Conservation (phyloP, 1,139 yeast species). For the Protomyces inouyei region DNA sequence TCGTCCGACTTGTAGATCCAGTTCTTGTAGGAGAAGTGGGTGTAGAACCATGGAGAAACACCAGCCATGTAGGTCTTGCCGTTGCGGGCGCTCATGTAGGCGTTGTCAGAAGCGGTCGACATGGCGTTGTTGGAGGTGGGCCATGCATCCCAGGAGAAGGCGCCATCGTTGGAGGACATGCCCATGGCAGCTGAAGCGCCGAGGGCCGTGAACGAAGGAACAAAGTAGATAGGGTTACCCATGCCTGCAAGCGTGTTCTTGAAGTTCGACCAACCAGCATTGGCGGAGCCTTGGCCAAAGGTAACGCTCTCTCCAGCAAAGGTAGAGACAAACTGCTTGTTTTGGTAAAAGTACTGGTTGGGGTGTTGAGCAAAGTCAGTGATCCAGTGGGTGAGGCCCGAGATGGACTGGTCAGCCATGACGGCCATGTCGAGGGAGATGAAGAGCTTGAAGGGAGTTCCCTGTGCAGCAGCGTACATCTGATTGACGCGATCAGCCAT, state of each 20-base stretch:
- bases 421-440: slow-evolving; percentile 30
- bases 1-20: slow-evolving; percentile 30
- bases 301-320: slow-evolving; percentile 28
- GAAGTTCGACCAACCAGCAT: slow-evolving; percentile 26
- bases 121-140: slow-evolving; percentile 26
- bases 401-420: slow-evolving; percentile 23
- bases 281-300: slow-evolving; percentile 17
- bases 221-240: slow-evolving; percentile 26
- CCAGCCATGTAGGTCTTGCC: slow-evolving; percentile 29
- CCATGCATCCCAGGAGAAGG: slow-evolving; percentile 32
- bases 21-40: slow-evolving; percentile 31
- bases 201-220: slow-evolving; percentile 29
- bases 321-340: slow-evolving; percentile 28
- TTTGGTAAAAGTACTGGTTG: slow-evolving; percentile 26
- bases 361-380: slow-evolving; percentile 20
- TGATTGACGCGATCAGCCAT: slow-evolving; percentile 22
- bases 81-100: slow-evolving; percentile 26
- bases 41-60: slow-evolving; percentile 31
- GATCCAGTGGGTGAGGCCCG: slow-evolving; percentile 20
- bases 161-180: slow-evolving; percentile 27
- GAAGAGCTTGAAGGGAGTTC: slow-evolving; percentile 26
- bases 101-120: slow-evolving; percentile 19
- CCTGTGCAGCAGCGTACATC: slow-evolving; percentile 28
- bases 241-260: slow-evolving; percentile 18
- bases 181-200: slow-evolving; percentile 27